Base-by-base conservation (phyloP, 805 yeast genomes). In the Wickerhamomyces chambardii region DNA sequence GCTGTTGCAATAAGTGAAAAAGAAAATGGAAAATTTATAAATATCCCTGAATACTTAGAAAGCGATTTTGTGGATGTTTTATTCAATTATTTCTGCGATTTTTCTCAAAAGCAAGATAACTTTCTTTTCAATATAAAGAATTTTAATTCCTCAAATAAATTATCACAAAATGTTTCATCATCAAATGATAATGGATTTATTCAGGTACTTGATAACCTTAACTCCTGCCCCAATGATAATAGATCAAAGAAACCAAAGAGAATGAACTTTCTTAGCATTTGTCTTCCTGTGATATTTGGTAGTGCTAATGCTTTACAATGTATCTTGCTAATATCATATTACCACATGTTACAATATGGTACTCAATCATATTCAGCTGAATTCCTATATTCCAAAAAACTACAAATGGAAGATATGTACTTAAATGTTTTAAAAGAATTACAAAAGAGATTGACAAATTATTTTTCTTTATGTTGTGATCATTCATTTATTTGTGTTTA, bases 231-330 rank as follows among this genome's bases (percentile, higher is more conserved):
- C n/a, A n/a, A n/a, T n/a, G n/a, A n/a, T n/a, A n/a, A n/a, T n/a
- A n/a, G n/a, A n/a, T n/a, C n/a, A n/a, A n/a, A n/a, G n/a, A n/a
- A n/a, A n/a, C 27, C 27, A 24, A 24, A 2, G 12, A 24, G 12
- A 5, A 24, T 24, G 15, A 29, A 31, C 27, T 31, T 17, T 15
- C n/a, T 35, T 18, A 31, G 28, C 10, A 42, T 43, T 10, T 34
- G 36, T 16, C 21, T 43, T 11, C 40, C 44, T 14, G 26, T 43
- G 15, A 32, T 43, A 5, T 39, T 43, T 6, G 46, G 46, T 21
- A 40, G 40, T 30, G 39, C 42, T 10, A 33, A 39, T n/a, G 36
- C 37, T 11, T 31, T 43, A 15, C 31, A 40, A 9, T 34, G 40
- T 15, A 37, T 41, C 5, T 26, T 43, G 17, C 29, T 43, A 4